phyloP scores from a whole-genome alignment of 2,329 filamentous ascomycete genomes.

The Colletotrichum filicis region DNA sequence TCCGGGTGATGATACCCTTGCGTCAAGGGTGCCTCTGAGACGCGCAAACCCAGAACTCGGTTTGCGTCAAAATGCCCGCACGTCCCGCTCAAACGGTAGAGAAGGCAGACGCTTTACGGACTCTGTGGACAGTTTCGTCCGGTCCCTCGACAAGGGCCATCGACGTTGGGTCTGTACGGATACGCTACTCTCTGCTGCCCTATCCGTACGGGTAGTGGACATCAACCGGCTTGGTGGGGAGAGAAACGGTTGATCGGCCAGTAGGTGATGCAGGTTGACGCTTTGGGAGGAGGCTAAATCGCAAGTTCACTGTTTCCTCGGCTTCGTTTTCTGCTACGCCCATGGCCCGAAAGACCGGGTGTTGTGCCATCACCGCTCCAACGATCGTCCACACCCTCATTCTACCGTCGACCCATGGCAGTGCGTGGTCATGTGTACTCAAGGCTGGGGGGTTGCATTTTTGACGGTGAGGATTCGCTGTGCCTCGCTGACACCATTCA shows the following conservation, averaged over 20 bases:
- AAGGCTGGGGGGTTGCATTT: constrained; percentile 9
- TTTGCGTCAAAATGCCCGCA: constrained; percentile 21
- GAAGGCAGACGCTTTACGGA: not conserved
- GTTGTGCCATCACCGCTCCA: constrained; percentile 15
- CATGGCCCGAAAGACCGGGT: constrained; percentile 15
- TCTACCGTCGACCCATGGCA: not conserved
- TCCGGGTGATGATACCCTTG: constrained; percentile 26
- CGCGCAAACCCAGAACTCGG: constrained; percentile 7
- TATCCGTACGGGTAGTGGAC: not conserved
- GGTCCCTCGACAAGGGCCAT: not conserved
- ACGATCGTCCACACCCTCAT: constrained; percentile 23
- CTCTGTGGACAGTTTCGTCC: constrained; percentile 9
- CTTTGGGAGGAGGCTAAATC: constrained; percentile 19
- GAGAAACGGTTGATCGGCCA: constrained; percentile 4
- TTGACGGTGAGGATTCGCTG: constrained; percentile 19
- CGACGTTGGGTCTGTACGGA: not conserved
- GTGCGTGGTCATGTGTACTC: constrained; percentile 24
- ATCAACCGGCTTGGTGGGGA: constrained; percentile 11
- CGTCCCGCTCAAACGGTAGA: constrained; percentile 25
- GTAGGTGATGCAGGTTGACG: constrained; percentile 5
- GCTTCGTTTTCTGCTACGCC: constrained; percentile 7
- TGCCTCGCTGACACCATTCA: constrained; percentile 8
- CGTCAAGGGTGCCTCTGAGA: constrained; percentile 22
- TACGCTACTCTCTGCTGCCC: not conserved
- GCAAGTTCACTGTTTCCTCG: not conserved